Conservation (phyloP, 2,329 filamentous ascomycete genomes). For the Ophiostoma ips region DNA sequence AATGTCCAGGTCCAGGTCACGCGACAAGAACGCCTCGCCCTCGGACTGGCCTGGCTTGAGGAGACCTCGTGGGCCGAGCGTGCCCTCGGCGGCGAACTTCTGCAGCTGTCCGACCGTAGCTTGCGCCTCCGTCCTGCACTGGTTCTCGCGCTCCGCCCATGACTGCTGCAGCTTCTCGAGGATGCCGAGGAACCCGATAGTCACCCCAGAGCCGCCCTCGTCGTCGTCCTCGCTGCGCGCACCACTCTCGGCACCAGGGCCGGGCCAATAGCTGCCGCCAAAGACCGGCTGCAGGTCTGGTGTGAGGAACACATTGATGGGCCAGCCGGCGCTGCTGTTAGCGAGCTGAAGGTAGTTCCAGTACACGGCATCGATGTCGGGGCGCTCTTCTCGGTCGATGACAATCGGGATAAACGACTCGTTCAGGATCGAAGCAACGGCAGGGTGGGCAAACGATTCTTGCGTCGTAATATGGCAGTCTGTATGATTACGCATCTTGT, state of each 20-base stretch:
- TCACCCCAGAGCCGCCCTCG: slow-evolving; percentile 27
- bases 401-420: slow-evolving; percentile 80
- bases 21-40: slow-evolving; percentile 20
- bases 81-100: slow-evolving; percentile 82
- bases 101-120: slow-evolving; percentile 69
- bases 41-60: slow-evolving; percentile 10
- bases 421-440: slow-evolving; percentile 74
- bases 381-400: slow-evolving; percentile 84
- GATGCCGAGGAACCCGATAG: slow-evolving; percentile 68
- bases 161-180: slow-evolving; percentile 59
- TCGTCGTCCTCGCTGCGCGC: slow-evolving; percentile 34
- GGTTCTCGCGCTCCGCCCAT: slow-evolving; percentile 74
- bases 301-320: slow-evolving; percentile 90
- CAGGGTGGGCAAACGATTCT: slow-evolving; percentile 75
- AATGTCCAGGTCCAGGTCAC: slow-evolving; percentile 61
- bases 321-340: slow-evolving; percentile 83
- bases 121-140: slow-evolving; percentile 70
- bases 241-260: slow-evolving; percentile 46
- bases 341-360: slow-evolving; percentile 98
- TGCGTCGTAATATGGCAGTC: slow-evolving; percentile 84
- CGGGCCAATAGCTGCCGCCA: slow-evolving; percentile 92
- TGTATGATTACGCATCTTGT: too few species aligned
- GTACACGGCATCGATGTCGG: slow-evolving; percentile 88
- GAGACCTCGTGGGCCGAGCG: slow-evolving; percentile 34
- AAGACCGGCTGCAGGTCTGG: slow-evolving; percentile 88